A percentile compares a stretch with the other conserved stretches of the same genome.
Evolutionary conservation across 129 eudicot genomes (phyloP).

Genomic region (Flaveria trinervia): DNA sequence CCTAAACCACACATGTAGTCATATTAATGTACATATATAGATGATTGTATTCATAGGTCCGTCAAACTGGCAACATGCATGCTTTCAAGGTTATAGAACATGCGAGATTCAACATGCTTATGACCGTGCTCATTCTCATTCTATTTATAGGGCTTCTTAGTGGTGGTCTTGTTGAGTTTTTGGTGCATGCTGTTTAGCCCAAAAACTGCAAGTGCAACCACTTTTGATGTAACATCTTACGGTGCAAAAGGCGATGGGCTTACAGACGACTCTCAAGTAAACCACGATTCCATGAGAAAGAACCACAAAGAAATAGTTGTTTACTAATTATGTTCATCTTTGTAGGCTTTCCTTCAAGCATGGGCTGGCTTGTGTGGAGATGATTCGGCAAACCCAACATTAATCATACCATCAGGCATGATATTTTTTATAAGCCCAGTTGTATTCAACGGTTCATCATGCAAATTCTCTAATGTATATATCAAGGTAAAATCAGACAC

Average conservation of each 20-base stretch:
- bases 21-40: too few species aligned
- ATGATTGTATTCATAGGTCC: too few species aligned
- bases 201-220: slow-evolving; percentile 19
- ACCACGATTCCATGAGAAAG: slow-evolving; percentile 16
- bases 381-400: slow-evolving; percentile 13
- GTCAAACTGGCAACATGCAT: background rate
- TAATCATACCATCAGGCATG: slow-evolving; percentile 33
- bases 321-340: slow-evolving; percentile 13
- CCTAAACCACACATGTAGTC: background rate
- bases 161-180: slow-evolving; percentile 20
- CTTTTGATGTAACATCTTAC: slow-evolving; percentile 37
- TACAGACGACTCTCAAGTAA: slow-evolving; percentile 39
- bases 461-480: slow-evolving; percentile 28
- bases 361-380: slow-evolving; percentile 45
- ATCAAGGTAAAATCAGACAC: slow-evolving; percentile 32
- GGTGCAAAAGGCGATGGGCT: slow-evolving; percentile 54
- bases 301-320: background rate
- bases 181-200: slow-evolving; percentile 23
- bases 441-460: slow-evolving; percentile 46
- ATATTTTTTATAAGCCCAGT: slow-evolving; percentile 40
- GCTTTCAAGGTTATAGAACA: background rate
- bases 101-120: background rate
- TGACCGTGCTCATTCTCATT: background rate
- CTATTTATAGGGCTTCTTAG: slow-evolving; percentile 25
- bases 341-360: slow-evolving; percentile 46